phyloP scores from a whole-genome alignment of 805 yeast species.

The Grigorovia humatica region DNA sequence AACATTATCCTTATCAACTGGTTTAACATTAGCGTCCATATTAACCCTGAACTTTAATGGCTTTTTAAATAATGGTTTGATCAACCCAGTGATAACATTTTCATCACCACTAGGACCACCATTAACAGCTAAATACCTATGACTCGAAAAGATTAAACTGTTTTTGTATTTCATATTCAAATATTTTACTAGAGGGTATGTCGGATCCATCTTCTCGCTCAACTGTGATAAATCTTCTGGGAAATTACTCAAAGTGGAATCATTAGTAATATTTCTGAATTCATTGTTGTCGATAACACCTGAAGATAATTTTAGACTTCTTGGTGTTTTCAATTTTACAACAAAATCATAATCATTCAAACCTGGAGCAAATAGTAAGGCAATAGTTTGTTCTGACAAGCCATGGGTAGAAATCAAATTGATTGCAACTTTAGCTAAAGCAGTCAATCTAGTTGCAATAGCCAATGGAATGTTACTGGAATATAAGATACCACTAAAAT shows the following conservation, averaged over 20 bases:
- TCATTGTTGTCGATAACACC: conserved; percentile 47
- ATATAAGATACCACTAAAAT: conserved; percentile 82
- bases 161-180: conserved; percentile 55
- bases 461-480: conserved; percentile 56
- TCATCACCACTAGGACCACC: conserved; percentile 44
- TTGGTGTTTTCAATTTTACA: conserved; percentile 43
- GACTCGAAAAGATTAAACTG: conserved; percentile 58
- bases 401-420: conserved; percentile 42
- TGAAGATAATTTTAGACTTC: conserved; percentile 35
- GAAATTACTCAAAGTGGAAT: conserved; percentile 21
- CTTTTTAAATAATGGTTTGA: conserved; percentile 54
- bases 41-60: conserved; percentile 70
- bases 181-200: conserved; percentile 48
- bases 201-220: conserved; percentile 47
- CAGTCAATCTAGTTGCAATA: conserved; percentile 79
- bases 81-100: conserved; percentile 68
- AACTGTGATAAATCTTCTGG: conserved; percentile 32
- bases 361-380: conserved; percentile 67
- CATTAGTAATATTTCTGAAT: conserved; percentile 47
- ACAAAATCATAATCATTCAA: conserved; percentile 76
- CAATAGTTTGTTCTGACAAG: conserved; percentile 33
- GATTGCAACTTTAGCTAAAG: conserved; percentile 68
- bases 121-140: conserved; percentile 41
- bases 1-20: conserved; percentile 43
- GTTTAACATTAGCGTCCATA: conserved; percentile 62